Conservation (phyloP, 129 eudicot species). For the Tagetes erecta region DNA sequence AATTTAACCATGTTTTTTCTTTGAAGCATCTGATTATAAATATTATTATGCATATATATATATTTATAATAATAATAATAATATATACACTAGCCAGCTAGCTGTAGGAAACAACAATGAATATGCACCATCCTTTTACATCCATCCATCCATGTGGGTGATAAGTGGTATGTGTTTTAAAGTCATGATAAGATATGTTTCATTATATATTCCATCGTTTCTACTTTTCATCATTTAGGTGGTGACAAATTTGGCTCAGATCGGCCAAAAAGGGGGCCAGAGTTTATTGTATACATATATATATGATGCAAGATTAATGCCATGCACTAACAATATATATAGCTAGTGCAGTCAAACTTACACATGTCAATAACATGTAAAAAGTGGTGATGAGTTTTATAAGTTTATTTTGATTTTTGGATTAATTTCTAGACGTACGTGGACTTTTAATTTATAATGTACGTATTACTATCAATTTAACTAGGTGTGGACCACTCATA, state of each 20-base stretch:
- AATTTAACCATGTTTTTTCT: no score
- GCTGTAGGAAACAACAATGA: background rate
- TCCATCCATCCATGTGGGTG: conserved; percentile 23
- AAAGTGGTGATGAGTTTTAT: background rate
- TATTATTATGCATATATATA: background rate
- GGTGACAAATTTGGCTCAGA: conserved; percentile 23
- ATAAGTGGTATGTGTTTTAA: conserved; percentile 35
- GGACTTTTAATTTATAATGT: background rate
- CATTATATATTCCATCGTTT: conserved; percentile 34
- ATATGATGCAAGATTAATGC: conserved; percentile 20
- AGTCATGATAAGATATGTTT: conserved; percentile 40
- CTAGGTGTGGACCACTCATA: no score
- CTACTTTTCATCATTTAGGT: conserved; percentile 35
- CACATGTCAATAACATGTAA: conserved; percentile 14
- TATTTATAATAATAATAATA: background rate
- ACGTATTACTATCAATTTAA: no score
- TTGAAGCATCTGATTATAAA: no score
- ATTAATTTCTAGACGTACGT: background rate
- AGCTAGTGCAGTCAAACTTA: conserved; percentile 25
- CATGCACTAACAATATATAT: conserved; percentile 19
- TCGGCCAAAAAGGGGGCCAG: conserved; percentile 17
- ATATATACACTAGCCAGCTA: no score
- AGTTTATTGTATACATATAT: conserved; percentile 11
- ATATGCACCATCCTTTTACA: conserved; percentile 31
- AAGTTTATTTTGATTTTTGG: background rate